Evolutionary conservation across 1,284 basidiomycete species (phyloP).

Genomic region (Tetrapyrgos nigripes): DNA sequence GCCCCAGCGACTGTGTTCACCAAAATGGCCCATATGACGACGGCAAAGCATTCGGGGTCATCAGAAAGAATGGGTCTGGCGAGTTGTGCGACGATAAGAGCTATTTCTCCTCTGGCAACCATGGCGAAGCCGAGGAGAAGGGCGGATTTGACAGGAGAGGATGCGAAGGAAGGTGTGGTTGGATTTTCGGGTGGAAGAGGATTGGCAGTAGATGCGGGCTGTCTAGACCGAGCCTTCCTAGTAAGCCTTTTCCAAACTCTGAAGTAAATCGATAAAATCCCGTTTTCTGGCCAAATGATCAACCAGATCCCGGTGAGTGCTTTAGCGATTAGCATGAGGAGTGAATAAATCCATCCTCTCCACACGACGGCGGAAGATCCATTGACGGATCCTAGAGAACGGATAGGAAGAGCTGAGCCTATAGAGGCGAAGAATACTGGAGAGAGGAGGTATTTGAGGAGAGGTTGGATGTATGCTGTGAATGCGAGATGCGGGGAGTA

Average conservation of each 20-base stretch:
- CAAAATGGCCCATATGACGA: conserved; percentile 48
- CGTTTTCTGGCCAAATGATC: conserved; percentile 34
- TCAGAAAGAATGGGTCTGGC: conserved; percentile 36
- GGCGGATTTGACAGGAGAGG: conserved; percentile 25
- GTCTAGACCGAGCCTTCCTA: background rate
- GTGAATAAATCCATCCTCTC: conserved; percentile 42
- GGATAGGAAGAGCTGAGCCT: conserved; percentile 40
- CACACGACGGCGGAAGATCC: conserved; percentile 43
- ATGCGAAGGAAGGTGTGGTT: background rate
- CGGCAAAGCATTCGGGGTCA: conserved; percentile 38
- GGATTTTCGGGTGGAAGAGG: no score
- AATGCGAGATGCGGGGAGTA: conserved; percentile 30
- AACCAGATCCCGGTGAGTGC: conserved; percentile 37
- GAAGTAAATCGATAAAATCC: conserved; percentile 19
- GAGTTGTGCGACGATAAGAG: conserved; percentile 46
- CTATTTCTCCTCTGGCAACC: conserved; percentile 48
- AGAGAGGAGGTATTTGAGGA: conserved; percentile 35
- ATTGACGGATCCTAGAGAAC: conserved; percentile 37
- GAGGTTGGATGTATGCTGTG: conserved; percentile 29
- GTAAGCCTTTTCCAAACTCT: conserved; percentile 2
- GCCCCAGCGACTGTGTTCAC: conserved; percentile 45
- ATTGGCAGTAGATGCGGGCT: background rate
- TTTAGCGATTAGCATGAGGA: conserved; percentile 44
- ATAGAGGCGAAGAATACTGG: conserved; percentile 48
- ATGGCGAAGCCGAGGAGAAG: conserved; percentile 42